phyloP scores from a whole-genome alignment of 2,329 filamentous ascomycete species.

The Botryotinia globosa region DNA sequence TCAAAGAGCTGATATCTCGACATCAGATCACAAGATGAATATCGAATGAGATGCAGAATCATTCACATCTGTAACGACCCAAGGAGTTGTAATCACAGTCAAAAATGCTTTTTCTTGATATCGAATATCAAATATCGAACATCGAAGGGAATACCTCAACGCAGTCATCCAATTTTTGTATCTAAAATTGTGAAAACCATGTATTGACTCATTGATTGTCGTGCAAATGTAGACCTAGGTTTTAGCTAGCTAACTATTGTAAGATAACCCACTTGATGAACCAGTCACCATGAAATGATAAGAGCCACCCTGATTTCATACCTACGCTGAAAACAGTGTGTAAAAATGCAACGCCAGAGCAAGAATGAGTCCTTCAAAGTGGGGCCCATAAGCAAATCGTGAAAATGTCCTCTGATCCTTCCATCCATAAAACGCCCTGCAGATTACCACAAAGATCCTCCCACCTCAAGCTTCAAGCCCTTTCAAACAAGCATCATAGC shows the following conservation, averaged over 20 bases:
- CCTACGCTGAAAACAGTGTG: not conserved
- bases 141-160: not conserved
- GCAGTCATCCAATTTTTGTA: not conserved
- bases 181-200: not conserved
- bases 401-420: not conserved
- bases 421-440: not conserved
- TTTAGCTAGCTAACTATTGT: not conserved
- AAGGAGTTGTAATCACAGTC: not conserved
- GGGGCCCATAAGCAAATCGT: not conserved
- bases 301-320: not conserved
- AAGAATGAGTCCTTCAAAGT: not conserved
- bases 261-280: not conserved
- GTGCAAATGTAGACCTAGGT: not conserved
- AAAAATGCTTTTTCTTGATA: not conserved
- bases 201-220: not conserved
- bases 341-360: not conserved
- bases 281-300: not conserved
- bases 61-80: not conserved
- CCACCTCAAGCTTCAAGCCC: not conserved
- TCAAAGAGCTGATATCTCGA: not conserved
- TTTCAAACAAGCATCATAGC: not conserved
- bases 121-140: not conserved
- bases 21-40: not conserved
- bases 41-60: not conserved
- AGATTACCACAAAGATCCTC: not conserved